Evolutionary conservation across 2,329 filamentous ascomycete species (phyloP), one percentile per base, ranked within the genome.

Genomic region (Fusarium cyanostomum): DNA sequence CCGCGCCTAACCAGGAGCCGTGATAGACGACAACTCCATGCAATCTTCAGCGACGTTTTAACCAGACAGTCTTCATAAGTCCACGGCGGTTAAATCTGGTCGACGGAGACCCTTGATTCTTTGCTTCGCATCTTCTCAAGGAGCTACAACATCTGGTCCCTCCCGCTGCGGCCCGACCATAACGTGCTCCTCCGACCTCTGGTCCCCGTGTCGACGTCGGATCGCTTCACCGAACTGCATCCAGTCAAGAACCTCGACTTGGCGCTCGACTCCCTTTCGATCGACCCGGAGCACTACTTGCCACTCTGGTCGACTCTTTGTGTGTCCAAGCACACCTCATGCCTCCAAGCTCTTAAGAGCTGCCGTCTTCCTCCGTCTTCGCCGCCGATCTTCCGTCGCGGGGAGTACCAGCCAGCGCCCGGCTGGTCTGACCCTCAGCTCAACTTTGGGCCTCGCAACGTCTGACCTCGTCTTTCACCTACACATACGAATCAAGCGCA

Each of bases 1-100:
- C 66, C 57, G 57, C 68, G 68, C 69, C 65, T 67, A 71, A 71
- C 65, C 68, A 69, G 51, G 58, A 67, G 56, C 56, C 46, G 66
- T 69, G 62, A 68, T 64, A 68, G 66, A 64, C 53, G 52, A 62
- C 57, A 54, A 50, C 41, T 31, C 50, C 53, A 59, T 49, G 46
- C 55, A 63, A 59, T 64, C 56, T 56, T 62, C 62, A 58, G 59
- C 58, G 44, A 57, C 60, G 54, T 56, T 60, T 59, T 55, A 41
- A 52, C 63, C 53, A 64, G 41, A 62, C 54, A 43, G 34, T 46
- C 55, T 43, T 52, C 42, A 54, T 39, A 58, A 52, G 50, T 46
- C 49, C 53, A 45, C 54, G 49, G 50, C 53, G 49, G 50, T 53
- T 54, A 31, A 56, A 52, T 43, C 54, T 42, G 38, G 51, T 31